Conservation (phyloP, 805 yeast species). For the Saccharomycopsis malanga region DNA sequence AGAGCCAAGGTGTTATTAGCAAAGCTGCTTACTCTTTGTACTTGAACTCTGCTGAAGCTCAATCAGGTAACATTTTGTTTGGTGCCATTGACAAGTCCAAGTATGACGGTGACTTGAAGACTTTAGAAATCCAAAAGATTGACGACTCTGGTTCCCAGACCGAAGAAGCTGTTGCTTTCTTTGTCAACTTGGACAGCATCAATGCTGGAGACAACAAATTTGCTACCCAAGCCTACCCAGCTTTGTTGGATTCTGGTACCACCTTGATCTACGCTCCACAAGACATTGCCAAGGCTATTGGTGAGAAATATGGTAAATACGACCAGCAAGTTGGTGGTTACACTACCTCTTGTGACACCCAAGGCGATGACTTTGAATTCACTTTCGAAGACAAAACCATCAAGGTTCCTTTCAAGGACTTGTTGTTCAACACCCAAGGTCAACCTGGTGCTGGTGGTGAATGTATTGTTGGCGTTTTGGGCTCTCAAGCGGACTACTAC, state of each 20-base stretch:
- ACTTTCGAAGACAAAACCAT: conserved; percentile 53
- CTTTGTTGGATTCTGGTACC: conserved; percentile 41
- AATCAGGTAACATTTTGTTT: conserved; percentile 37
- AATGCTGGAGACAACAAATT: conserved; percentile 25
- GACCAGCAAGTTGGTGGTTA: conserved; percentile 39
- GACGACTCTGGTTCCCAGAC: conserved; percentile 18
- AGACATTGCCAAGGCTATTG: conserved; percentile 23
- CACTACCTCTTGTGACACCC: conserved; percentile 37
- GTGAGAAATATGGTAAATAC: conserved; percentile 27
- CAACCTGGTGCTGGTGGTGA: conserved; percentile 1
- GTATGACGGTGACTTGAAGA: conserved; percentile 36
- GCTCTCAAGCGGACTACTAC: conserved; percentile 30
- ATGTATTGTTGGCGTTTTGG: conserved; percentile 41
- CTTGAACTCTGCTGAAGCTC: conserved; percentile 29
- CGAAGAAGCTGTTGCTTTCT: conserved; percentile 17
- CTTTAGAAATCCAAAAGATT: conserved; percentile 25
- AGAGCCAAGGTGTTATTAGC: conserved; percentile 35
- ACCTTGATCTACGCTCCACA: conserved; percentile 40
- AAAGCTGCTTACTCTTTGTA: conserved; percentile 41
- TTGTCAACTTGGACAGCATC: conserved; percentile 15
- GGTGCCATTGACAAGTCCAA: conserved; percentile 50
- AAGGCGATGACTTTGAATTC: conserved; percentile 34
- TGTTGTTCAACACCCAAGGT: conserved; percentile 23
- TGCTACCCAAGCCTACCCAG: conserved; percentile 27
- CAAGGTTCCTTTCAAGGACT: conserved; percentile 39